A percentile compares a stretch with the other conserved stretches of the same genome.
These are phyloP conservation scores for Hamamelis virginiana DNA, from an alignment of 164 flowering plant genomes.

Conservation along the genomic window DNA sequence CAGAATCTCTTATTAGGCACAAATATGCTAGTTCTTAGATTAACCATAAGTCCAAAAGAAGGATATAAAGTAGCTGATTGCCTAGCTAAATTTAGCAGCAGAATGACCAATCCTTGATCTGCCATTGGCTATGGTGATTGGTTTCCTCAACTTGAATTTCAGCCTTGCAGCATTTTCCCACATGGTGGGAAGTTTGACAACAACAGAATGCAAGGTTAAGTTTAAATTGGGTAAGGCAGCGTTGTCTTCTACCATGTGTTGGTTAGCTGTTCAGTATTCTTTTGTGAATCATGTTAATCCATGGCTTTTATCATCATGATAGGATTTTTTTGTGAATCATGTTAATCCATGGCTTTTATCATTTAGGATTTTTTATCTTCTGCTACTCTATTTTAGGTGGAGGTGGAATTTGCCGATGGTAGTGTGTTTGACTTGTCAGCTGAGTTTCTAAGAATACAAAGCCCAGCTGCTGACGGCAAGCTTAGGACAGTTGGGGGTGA, in stretches of 20 bases:
- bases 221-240: background rate
- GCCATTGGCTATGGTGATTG: background rate
- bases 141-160: background rate
- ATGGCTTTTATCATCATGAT: background rate
- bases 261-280: background rate
- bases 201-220: too few species aligned
- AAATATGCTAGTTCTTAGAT: too few species aligned
- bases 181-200: background rate
- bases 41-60: too few species aligned
- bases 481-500: constrained; percentile 79
- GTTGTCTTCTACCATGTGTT: background rate
- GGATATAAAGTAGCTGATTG: too few species aligned
- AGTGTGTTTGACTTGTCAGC: constrained; percentile 54
- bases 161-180: background rate
- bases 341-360: background rate
- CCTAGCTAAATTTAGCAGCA: too few species aligned
- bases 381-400: constrained; percentile 45
- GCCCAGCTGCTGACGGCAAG: constrained; percentile 84
- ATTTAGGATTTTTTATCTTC: background rate
- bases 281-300: background rate
- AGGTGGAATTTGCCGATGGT: constrained; percentile 64
- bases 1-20: too few species aligned
- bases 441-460: constrained; percentile 63
- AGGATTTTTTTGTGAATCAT: background rate
- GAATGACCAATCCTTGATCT: background rate